These are phyloP conservation scores for Fusarium multiceps DNA, from an alignment of 2,329 filamentous ascomycete genomes.

Conservation along the genomic window DNA sequence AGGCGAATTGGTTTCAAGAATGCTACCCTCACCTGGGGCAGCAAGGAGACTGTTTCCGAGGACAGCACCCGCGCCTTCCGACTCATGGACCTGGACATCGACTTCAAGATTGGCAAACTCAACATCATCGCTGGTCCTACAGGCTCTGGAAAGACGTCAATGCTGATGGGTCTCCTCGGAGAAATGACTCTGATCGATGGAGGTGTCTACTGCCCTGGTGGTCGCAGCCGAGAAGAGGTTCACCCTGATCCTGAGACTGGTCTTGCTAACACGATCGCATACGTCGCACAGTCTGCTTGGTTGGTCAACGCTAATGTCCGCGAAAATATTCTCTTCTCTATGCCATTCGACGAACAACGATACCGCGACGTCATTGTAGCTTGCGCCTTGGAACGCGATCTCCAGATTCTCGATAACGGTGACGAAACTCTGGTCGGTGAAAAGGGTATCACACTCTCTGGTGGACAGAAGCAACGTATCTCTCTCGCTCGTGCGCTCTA, in stretches of 20 bases:
- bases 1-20: constrained; percentile 85
- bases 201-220: constrained; percentile 85
- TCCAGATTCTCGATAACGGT: constrained; percentile 91
- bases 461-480: constrained; percentile 97
- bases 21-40: constrained; percentile 90
- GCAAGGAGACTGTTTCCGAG: constrained; percentile 68
- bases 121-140: constrained; percentile 95
- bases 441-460: constrained; percentile 96
- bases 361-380: constrained; percentile 91
- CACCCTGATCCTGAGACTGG: constrained; percentile 83
- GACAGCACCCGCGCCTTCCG: constrained; percentile 81
- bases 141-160: constrained; percentile 93
- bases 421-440: constrained; percentile 96
- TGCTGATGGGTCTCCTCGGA: constrained; percentile 94
- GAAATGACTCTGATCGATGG: constrained; percentile 93
- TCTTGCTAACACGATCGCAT: constrained; percentile 91
- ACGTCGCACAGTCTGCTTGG: constrained; percentile 97
- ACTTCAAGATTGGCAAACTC: constrained; percentile 85
- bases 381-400: constrained; percentile 89
- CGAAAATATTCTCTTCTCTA: constrained; percentile 94
- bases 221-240: constrained; percentile 86
- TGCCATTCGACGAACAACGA: constrained; percentile 80
- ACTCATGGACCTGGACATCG: constrained; percentile 83
- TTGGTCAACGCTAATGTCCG: constrained; percentile 95
- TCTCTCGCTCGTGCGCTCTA: constrained; percentile 98